phyloP scores from a whole-genome alignment of 2,329 filamentous ascomycete species.

The Periglandula ipomoeae region DNA sequence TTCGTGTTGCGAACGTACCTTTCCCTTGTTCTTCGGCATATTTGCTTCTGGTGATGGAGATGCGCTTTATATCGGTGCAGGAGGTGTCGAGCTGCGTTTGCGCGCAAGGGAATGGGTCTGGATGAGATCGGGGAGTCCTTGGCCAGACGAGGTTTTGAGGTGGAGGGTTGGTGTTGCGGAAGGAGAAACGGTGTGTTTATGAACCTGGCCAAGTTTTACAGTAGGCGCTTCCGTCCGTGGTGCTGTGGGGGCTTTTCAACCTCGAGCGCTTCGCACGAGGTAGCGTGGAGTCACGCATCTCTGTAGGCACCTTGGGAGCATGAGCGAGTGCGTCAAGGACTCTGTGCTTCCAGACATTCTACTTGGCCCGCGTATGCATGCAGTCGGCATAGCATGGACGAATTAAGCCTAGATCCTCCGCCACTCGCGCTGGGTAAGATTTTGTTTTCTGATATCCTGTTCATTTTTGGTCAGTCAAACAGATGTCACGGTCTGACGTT shows the following conservation, averaged over 20 bases:
- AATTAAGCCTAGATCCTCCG: too few relatives aligned
- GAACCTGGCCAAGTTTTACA: not conserved
- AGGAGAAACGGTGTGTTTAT: constrained; percentile 3
- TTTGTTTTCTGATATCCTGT: not conserved
- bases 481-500: not conserved
- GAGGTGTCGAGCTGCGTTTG: not conserved
- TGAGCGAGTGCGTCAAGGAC: too few relatives aligned
- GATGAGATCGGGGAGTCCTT: not conserved
- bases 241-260: not conserved
- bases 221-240: not conserved
- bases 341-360: too few relatives aligned
- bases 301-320: too few relatives aligned
- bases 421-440: too few relatives aligned
- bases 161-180: constrained; percentile 1
- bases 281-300: not conserved
- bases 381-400: too few relatives aligned
- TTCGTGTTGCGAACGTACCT: constrained; percentile 47
- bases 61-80: not conserved
- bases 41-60: constrained; percentile 20
- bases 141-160: constrained; percentile 3
- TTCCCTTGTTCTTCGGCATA: constrained; percentile 99
- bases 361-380: too few relatives aligned
- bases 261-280: not conserved
- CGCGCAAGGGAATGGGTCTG: not conserved
- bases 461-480: not conserved